Conservation (phyloP, 441 rosid genomes). For the Pelargonium exstipulatum region DNA sequence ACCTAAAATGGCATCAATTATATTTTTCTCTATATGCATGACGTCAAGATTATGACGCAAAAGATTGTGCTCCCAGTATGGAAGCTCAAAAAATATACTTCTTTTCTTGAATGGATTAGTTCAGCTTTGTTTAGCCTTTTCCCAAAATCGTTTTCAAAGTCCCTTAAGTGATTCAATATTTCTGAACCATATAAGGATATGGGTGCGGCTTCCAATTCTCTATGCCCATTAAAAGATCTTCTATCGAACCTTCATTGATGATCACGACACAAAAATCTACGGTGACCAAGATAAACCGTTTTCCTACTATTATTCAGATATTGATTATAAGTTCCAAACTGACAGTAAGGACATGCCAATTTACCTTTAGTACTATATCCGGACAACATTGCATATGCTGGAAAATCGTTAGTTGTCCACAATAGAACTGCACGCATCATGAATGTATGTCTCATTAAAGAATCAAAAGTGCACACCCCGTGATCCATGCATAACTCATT, state of each 20-base stretch:
- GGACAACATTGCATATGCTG: constrained; percentile 4
- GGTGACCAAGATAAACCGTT: constrained; percentile 11
- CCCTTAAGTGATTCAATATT: neutral
- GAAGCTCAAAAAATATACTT: constrained; percentile 6
- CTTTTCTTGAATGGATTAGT: neutral
- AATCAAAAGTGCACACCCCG: constrained; percentile 2
- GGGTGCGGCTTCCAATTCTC: neutral
- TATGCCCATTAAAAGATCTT: neutral
- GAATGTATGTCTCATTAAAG: neutral
- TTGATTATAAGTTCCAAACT: neutral
- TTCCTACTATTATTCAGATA: constrained; percentile 8
- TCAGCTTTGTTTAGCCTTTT: neutral
- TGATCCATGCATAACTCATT: constrained; percentile 7
- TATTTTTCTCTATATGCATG: constrained; percentile 17
- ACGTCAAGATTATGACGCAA: constrained; percentile 16
- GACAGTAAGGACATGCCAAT: constrained; percentile 8
- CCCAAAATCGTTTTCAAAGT: no score
- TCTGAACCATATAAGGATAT: neutral
- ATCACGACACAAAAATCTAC: neutral
- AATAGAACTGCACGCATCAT: neutral
- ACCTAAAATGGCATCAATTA: constrained; percentile 8
- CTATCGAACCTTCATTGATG: neutral
- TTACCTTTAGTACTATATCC: constrained; percentile 14
- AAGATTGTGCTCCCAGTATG: neutral
- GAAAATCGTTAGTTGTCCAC: constrained; percentile 20